Percentiles rank a stretch among this genome's conserved stretches.
Conservation (phyloP, 1,139 yeast genomes). For the Nakaseomyces glabratus region DNA sequence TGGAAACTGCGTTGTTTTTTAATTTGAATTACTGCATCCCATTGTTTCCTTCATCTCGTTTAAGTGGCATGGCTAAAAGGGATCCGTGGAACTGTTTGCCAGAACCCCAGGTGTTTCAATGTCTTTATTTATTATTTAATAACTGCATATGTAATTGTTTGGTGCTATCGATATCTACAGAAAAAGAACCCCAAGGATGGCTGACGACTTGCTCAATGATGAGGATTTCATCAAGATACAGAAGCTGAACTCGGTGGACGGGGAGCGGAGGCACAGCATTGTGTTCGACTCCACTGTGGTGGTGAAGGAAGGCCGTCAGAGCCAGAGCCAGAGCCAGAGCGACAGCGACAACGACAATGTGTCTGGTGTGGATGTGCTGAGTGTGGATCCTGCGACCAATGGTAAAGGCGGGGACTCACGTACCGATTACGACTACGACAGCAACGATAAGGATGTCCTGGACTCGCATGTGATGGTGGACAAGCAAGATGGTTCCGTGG, state of each 20-base stretch:
- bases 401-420: not conserved
- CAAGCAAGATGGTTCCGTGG: not conserved
- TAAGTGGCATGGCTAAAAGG: too few species aligned
- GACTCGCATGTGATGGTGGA: slow-evolving; percentile 1
- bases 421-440: slow-evolving; percentile 4
- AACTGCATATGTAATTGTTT: not conserved
- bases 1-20: too few species aligned
- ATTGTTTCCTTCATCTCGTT: too few species aligned
- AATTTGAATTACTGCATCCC: too few species aligned
- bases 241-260: slow-evolving; percentile 18
- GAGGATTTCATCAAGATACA: slow-evolving; percentile 22
- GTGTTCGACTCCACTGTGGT: slow-evolving; percentile 9
- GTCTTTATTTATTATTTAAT: too few species aligned
- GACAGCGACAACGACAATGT: slow-evolving; percentile 8
- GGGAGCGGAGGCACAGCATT: slow-evolving; percentile 12
- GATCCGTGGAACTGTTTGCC: too few species aligned
- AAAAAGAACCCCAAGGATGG: slow-evolving; percentile 10
- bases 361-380: not conserved
- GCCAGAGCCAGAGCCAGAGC: slow-evolving; percentile 16
- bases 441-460: slow-evolving; percentile 1
- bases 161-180: slow-evolving; percentile 1
- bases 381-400: not conserved
- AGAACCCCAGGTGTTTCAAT: too few species aligned
- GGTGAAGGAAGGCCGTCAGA: not conserved
- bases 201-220: slow-evolving; percentile 18